phyloP scores from a whole-genome alignment of 2,329 filamentous ascomycete species.

The Trichoderma guizhouense region DNA sequence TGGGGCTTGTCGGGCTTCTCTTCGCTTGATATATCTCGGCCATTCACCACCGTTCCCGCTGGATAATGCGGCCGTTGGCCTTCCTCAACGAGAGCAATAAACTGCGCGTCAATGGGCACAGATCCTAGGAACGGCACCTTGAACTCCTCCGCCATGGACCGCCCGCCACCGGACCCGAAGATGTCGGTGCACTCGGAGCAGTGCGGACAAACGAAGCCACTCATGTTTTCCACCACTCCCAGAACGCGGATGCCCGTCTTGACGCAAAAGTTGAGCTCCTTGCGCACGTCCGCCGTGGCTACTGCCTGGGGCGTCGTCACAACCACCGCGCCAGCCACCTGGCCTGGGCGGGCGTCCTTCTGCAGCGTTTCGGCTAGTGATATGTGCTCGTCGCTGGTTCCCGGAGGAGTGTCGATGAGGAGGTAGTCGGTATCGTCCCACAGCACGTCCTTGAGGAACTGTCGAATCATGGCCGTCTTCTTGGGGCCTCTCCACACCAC shows the following conservation, averaged over 20 bases:
- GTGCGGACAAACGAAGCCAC: constrained; percentile 78
- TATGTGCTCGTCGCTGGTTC: constrained; percentile 96
- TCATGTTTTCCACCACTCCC: constrained; percentile 97
- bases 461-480: constrained; percentile 97
- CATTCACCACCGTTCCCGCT: constrained; percentile 60
- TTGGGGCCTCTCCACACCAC: constrained; percentile 98
- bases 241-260: constrained; percentile 78
- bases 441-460: constrained; percentile 87
- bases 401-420: constrained; percentile 92
- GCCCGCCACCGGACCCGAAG: constrained; percentile 86
- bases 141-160: constrained; percentile 86
- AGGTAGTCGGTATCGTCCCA: constrained; percentile 90
- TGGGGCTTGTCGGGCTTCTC: constrained; percentile 22
- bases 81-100: constrained; percentile 82
- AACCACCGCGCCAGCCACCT: constrained; percentile 83
- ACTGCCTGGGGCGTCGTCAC: constrained; percentile 97
- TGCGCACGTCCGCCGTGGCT: constrained; percentile 87
- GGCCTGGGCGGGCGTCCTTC: constrained; percentile 57
- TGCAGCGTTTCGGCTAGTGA: constrained; percentile 85
- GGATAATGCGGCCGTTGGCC: constrained; percentile 63
- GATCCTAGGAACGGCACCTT: constrained; percentile 78
- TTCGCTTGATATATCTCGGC: constrained; percentile 46
- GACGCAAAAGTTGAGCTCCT: constrained; percentile 88
- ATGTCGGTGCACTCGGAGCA: constrained; percentile 87
- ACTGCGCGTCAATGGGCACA: constrained; percentile 90